These are phyloP conservation scores for Candida anutae DNA, from an alignment of 1,139 yeast genomes.

Conservation along the genomic window DNA sequence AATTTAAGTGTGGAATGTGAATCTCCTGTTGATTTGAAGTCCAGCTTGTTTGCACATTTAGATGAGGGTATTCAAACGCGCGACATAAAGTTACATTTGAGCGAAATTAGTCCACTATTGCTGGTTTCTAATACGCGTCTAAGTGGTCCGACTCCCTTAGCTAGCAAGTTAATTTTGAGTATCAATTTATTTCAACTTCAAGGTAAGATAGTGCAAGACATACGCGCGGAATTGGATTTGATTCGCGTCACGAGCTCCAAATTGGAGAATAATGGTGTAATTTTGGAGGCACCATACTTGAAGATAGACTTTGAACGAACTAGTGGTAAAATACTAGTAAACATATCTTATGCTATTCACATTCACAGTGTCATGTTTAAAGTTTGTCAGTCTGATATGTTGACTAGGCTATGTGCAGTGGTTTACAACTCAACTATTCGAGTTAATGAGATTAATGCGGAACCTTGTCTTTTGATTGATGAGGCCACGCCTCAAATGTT, in stretches of 20 bases:
- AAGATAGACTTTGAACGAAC: conserved; percentile 3
- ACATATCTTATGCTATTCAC: conserved; percentile 5
- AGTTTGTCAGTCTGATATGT: conserved; percentile 7
- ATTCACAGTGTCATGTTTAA: conserved; percentile 7
- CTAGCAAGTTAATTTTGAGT: conserved; percentile 3
- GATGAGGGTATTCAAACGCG: conserved; percentile 4
- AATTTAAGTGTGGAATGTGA: conserved; percentile 1
- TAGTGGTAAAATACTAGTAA: conserved; percentile 3
- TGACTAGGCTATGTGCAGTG: conserved; percentile 4
- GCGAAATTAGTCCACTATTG: conserved; percentile 3
- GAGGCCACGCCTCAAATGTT: conserved; percentile 13
- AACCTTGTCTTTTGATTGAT: no score
- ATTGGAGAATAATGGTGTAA: conserved; percentile 7
- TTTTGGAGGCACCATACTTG: conserved; percentile 5
- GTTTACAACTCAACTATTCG: not conserved
- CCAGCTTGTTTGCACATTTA: not conserved
- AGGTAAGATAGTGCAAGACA: no score
- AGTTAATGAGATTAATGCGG: no score
- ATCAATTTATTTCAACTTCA: no score
- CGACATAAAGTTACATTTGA: conserved; percentile 8
- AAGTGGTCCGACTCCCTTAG: conserved; percentile 3
- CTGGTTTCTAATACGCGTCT: conserved; percentile 7
- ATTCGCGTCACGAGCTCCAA: conserved; percentile 3
- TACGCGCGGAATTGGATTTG: not conserved
- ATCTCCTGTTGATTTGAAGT: conserved; percentile 4